phyloP scores from a whole-genome alignment of 352 stramenopile species.

The Phytopythium helicoides region DNA sequence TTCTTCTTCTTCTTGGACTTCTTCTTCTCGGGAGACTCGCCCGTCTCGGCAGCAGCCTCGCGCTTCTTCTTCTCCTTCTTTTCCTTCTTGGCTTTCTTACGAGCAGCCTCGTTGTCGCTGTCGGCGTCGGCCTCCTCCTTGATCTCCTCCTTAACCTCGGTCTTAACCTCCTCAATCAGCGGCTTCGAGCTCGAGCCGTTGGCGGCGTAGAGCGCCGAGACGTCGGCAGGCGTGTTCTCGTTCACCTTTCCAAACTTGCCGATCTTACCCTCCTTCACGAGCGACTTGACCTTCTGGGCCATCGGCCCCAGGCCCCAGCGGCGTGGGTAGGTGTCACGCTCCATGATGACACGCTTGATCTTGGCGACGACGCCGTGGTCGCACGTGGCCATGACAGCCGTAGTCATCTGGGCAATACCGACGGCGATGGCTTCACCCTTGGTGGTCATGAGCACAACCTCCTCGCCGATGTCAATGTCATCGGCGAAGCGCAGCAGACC shows the following conservation, averaged over 20 bases:
- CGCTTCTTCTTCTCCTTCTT: constrained; percentile 85
- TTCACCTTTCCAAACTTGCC: constrained; percentile 90
- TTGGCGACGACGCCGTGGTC: constrained; percentile 99
- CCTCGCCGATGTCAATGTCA: constrained; percentile 98
- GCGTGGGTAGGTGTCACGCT: constrained; percentile 99
- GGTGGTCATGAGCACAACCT: constrained; percentile 99
- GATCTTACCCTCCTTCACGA: constrained; percentile 95
- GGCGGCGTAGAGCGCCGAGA: constrained; percentile 72
- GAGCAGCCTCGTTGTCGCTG: constrained; percentile 14
- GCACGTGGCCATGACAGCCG: constrained; percentile 98
- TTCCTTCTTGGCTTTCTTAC: constrained; percentile 60
- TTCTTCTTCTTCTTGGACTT: constrained; percentile 90
- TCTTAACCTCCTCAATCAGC: constrained; percentile 61
- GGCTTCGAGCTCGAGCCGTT: constrained; percentile 45
- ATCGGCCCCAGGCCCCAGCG: constrained; percentile 99
- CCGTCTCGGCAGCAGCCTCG: constrained; percentile 48
- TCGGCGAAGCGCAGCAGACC: constrained; percentile 98
- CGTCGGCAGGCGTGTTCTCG: constrained; percentile 75
- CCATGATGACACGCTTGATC: constrained; percentile 99
- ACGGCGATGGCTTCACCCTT: constrained; percentile 99
- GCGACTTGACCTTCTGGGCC: constrained; percentile 98
- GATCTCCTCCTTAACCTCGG: constrained; percentile 24
- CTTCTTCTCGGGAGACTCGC: constrained; percentile 83
- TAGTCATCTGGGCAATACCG: constrained; percentile 99
- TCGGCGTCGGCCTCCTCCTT: constrained; percentile 31